A percentile compares a stretch with the other conserved stretches of the same genome.
Conservation (phyloP, 2,329 filamentous ascomycete species). For the Monilinia fructigena region DNA sequence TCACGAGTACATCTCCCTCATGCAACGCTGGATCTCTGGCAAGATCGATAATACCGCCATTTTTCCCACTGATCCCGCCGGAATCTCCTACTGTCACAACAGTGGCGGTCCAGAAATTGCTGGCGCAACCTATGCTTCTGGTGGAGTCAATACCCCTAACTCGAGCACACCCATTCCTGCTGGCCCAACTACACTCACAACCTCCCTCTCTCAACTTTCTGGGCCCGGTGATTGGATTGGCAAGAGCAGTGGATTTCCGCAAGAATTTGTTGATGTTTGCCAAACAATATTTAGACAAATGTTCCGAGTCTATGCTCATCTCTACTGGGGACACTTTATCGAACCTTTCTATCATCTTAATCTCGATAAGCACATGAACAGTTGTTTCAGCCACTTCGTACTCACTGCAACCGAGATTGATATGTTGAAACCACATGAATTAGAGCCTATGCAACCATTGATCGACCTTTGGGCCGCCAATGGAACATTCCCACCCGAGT, state of each 20-base stretch:
- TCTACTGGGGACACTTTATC: constrained; percentile 94
- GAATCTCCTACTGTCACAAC: constrained; percentile 64
- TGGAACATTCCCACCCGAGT: constrained; percentile 78
- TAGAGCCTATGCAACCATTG: constrained; percentile 93
- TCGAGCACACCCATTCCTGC: constrained; percentile 42
- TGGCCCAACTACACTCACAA: constrained; percentile 46
- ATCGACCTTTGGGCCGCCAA: constrained; percentile 90
- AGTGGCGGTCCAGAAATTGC: constrained; percentile 59
- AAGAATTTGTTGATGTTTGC: constrained; percentile 84
- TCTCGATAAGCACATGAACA: constrained; percentile 78
- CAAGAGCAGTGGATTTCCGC: constrained; percentile 88
- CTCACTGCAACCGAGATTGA: constrained; percentile 77
- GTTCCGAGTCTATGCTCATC: constrained; percentile 96
- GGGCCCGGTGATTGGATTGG: constrained; percentile 75
- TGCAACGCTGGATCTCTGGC: constrained; percentile 95
- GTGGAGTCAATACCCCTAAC: constrained; percentile 48
- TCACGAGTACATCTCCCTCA: constrained; percentile 89
- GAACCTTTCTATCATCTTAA: constrained; percentile 83
- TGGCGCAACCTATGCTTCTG: constrained; percentile 54
- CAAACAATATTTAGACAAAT: constrained; percentile 96
- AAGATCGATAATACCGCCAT: constrained; percentile 89
- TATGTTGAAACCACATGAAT: constrained; percentile 82
- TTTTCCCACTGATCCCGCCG: constrained; percentile 82
- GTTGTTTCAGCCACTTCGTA: constrained; percentile 83
- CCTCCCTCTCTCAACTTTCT: constrained; percentile 60